phyloP scores from a whole-genome alignment of 208 protist genomes.

The Leishmania tropica region DNA sequence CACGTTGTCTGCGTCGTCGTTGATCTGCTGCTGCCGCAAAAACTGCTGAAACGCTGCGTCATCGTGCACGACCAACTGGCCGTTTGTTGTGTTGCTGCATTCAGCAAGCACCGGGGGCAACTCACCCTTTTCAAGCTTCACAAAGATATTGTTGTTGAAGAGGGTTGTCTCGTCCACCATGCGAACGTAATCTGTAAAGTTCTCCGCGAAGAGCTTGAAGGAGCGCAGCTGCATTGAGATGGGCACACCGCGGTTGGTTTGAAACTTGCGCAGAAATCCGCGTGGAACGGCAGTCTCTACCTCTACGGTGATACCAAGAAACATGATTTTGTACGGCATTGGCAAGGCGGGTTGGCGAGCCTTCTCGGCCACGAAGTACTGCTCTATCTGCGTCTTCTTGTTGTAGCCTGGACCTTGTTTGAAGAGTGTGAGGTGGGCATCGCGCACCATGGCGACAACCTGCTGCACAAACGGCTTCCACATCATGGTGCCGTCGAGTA shows the following conservation, averaged over 20 bases:
- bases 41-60: slow-evolving; percentile 72
- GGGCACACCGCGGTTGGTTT: slow-evolving; percentile 77
- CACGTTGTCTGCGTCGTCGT: slow-evolving; percentile 70
- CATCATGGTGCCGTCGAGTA: slow-evolving; percentile 92
- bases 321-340: slow-evolving; percentile 71
- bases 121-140: slow-evolving; percentile 80
- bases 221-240: slow-evolving; percentile 81
- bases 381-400: slow-evolving; percentile 41
- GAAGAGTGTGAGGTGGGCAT: slow-evolving; percentile 68
- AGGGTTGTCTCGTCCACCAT: slow-evolving; percentile 70
- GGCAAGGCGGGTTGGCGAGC: slow-evolving; percentile 40
- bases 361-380: slow-evolving; percentile 63
- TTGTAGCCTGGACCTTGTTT: slow-evolving; percentile 74
- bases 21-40: slow-evolving; percentile 61
- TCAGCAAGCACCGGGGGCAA: slow-evolving; percentile 78
- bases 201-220: slow-evolving; percentile 88
- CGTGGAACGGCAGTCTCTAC: slow-evolving; percentile 86
- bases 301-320: slow-evolving; percentile 86
- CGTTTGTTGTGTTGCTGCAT: slow-evolving; percentile 26
- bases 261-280: slow-evolving; percentile 84
- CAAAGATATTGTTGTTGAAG: slow-evolving; percentile 91
- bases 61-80: slow-evolving; percentile 58
- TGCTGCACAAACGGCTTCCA: slow-evolving; percentile 87
- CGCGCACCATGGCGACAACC: slow-evolving; percentile 80
- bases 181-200: slow-evolving; percentile 67